phyloP scores from a whole-genome alignment of 148 eudicot species.

The Talinum fruticosum region DNA sequence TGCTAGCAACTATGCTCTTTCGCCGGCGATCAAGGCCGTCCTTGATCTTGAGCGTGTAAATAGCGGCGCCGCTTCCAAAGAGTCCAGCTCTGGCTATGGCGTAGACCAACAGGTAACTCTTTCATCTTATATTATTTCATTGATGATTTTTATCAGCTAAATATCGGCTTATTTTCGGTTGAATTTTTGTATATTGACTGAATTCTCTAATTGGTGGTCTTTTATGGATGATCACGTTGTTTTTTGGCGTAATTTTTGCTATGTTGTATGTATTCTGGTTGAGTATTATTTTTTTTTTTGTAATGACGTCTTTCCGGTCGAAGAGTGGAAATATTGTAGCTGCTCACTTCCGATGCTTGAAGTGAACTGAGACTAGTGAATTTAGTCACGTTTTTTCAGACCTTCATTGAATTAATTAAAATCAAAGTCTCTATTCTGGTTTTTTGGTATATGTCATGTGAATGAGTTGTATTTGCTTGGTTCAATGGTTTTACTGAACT shows the following conservation, averaged over 20 bases:
- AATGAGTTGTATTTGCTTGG: background rate
- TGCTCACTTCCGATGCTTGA: background rate
- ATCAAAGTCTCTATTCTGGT: background rate
- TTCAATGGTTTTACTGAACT: background rate
- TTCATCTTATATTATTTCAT: background rate
- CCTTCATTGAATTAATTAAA: background rate
- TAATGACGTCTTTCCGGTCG: background rate
- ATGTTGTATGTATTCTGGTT: background rate
- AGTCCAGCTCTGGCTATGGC: slow-evolving; percentile 21
- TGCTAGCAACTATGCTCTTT: slow-evolving; percentile 5
- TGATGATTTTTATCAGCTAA: background rate
- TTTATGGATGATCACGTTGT: background rate
- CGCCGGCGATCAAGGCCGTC: slow-evolving; percentile 43
- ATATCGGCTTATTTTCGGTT: background rate
- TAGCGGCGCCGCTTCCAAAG: slow-evolving; percentile 6
- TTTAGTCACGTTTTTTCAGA: no score
- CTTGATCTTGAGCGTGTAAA: slow-evolving; percentile 48
- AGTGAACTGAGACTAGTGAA: no score
- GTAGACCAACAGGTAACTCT: slow-evolving; percentile 33
- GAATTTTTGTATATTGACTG: background rate
- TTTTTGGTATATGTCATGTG: background rate
- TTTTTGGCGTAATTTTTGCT: background rate
- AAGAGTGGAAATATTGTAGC: background rate
- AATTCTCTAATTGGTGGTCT: background rate
- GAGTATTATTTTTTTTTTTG: background rate